Evolutionary conservation across 768 basidiomycete genomes (phyloP), one percentile per base, ranked within the genome.

Genomic region (Tylopilus intermedius): DNA sequence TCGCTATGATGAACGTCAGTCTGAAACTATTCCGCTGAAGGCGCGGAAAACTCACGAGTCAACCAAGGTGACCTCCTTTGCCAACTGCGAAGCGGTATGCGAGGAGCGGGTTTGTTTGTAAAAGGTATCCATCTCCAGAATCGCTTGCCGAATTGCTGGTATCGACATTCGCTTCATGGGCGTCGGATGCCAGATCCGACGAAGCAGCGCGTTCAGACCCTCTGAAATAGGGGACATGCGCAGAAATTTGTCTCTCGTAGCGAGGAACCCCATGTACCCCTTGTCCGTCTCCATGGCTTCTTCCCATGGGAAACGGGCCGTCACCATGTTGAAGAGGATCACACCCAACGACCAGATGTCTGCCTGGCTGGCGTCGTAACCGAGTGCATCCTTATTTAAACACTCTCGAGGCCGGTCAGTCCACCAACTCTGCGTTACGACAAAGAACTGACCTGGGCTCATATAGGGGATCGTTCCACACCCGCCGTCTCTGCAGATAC

Each of bases 241-340:
- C 35, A 53, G 11, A 9, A 62, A 15, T 18, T 54, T 11, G 10
- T 47, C 45, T 15, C 32, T 37, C 15, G 42, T 10, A 0, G 35
- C 26, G 18, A 56, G 18, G 37, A 55, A 65, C 0, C 50, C 33
- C 5, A 5, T 11, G 27, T 50, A 64, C 0, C 11, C 15, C 24
- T 5, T 35, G 37, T 64, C 50, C 2, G 15, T 21, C 10, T 3
- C 15, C 0, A 15, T 38, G 1, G 63, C 60, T 32, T 50, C 56
- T 7, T 55, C 52, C 60, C 63, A 65, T 9, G 62, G 60, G 21
- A 29, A 55, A n/a, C 29, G 27, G 10, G 82, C 81, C 50, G 84
- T 84, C 47, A 88, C 82, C 72, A 95, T 81, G 70, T 91, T 94
- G 64, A 86, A 80, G 47, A 95, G 79, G 58, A 95, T 88, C 48